These are phyloP conservation scores for Nicotiana undulata DNA, from an alignment of 257 asterid genomes.

Conservation along the genomic window DNA sequence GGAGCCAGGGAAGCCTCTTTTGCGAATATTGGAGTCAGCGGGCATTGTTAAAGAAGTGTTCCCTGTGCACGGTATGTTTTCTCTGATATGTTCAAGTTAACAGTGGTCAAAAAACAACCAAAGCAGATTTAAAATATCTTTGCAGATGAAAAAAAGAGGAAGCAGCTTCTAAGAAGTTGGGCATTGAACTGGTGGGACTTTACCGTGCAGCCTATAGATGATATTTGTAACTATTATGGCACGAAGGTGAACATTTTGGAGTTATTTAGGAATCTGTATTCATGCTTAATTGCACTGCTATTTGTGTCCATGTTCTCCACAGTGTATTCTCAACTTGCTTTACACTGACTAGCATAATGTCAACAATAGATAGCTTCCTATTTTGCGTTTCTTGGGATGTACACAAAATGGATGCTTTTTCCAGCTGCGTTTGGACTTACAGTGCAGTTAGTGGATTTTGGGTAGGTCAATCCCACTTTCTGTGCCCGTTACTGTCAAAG, in stretches of 20 bases:
- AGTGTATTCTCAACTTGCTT: background rate
- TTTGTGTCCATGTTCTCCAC: slow-evolving; percentile 9
- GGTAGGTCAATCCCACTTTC: slow-evolving; percentile 41
- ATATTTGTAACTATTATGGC: slow-evolving; percentile 78
- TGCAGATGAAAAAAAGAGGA: slow-evolving; percentile 70
- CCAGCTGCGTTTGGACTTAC: slow-evolving; percentile 79
- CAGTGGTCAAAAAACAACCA: background rate
- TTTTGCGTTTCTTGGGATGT: slow-evolving; percentile 90
- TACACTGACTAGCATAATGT: slow-evolving; percentile 1
- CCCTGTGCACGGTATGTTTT: slow-evolving; percentile 73
- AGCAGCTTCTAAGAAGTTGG: slow-evolving; percentile 85
- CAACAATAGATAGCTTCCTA: slow-evolving; percentile 71
- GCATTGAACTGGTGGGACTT: slow-evolving; percentile 89
- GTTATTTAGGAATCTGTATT: background rate
- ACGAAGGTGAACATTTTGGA: slow-evolving; percentile 47
- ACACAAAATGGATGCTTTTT: slow-evolving; percentile 84
- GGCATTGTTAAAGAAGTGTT: slow-evolving; percentile 74
- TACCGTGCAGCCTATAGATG: slow-evolving; percentile 87
- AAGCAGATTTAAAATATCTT: slow-evolving; percentile 7
- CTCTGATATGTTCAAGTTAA: slow-evolving; percentile 14
- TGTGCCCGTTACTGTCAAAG: background rate
- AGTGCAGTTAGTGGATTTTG: slow-evolving; percentile 72
- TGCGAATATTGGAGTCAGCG: slow-evolving; percentile 44
- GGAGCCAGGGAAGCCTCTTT: slow-evolving; percentile 63
- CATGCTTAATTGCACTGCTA: background rate